Evolutionary conservation across 1,139 yeast species (phyloP).

Genomic region (Geotrichum klebahnii): DNA sequence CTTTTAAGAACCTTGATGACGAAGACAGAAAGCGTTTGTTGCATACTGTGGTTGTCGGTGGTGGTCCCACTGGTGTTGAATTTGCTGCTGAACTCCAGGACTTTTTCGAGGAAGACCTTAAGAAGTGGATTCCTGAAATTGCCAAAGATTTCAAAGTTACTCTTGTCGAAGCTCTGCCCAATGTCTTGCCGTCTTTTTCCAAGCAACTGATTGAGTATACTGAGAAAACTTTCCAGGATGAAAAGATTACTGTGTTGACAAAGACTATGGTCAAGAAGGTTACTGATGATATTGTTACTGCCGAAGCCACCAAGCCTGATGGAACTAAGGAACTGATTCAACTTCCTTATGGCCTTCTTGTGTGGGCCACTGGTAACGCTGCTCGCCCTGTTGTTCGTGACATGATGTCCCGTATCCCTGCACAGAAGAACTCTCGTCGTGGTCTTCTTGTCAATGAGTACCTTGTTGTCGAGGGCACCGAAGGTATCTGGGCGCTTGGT

Average conservation of each 20-base stretch:
- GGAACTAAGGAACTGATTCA: conserved; percentile 56
- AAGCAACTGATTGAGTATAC: conserved; percentile 80
- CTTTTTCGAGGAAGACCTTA: conserved; percentile 85
- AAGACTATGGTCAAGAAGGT: conserved; percentile 89
- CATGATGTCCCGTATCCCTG: conserved; percentile 65
- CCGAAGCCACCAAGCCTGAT: conserved; percentile 65
- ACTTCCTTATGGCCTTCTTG: conserved; percentile 84
- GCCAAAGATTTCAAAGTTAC: conserved; percentile 77
- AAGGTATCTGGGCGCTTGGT: conserved; percentile 83
- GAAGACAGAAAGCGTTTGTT: conserved; percentile 76
- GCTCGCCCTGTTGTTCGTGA: conserved; percentile 72
- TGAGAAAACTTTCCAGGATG: conserved; percentile 71
- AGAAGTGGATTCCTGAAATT: conserved; percentile 83
- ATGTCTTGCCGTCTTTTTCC: conserved; percentile 82
- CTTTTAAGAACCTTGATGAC: conserved; percentile 66
- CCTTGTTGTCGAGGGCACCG: conserved; percentile 77
- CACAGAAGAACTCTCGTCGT: conserved; percentile 83
- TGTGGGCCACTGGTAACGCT: conserved; percentile 97
- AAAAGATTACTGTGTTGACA: conserved; percentile 71
- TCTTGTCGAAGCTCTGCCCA: conserved; percentile 86
- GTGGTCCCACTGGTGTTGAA: conserved; percentile 97
- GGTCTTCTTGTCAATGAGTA: conserved; percentile 82
- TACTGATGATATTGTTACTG: conserved; percentile 60
- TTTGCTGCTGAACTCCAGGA: conserved; percentile 94
- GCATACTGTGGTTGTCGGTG: conserved; percentile 85